Evolutionary conservation across 2,329 filamentous ascomycete species (phyloP).

Genomic region (Penicillium sp.): DNA sequence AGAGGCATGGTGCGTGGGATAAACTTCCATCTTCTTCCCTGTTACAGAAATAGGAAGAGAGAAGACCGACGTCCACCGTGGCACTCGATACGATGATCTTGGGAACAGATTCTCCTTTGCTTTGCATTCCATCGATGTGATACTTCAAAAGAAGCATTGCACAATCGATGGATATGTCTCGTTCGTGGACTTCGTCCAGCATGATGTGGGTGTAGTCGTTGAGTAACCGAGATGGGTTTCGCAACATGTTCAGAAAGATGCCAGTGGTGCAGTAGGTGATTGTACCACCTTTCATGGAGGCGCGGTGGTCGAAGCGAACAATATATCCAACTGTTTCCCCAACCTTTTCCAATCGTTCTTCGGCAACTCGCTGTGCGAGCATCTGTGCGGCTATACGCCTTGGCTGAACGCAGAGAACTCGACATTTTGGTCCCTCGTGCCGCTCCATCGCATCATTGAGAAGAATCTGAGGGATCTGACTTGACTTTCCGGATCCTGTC

Average conservation of each 20-base stretch:
- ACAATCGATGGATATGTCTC: slow-evolving; percentile 44
- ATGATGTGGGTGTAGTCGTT: slow-evolving; percentile 45
- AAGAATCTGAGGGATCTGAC: slow-evolving; percentile 51
- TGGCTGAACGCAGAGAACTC: slow-evolving; percentile 49
- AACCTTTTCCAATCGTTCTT: slow-evolving; percentile 41
- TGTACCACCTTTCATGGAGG: slow-evolving; percentile 32
- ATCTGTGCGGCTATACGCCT: slow-evolving; percentile 46
- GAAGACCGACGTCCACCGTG: slow-evolving; percentile 43
- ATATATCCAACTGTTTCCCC: slow-evolving; percentile 44
- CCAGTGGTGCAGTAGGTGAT: slow-evolving; percentile 50
- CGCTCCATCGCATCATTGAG: slow-evolving; percentile 44
- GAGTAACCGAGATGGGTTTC: slow-evolving; percentile 35
- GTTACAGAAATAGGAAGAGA: slow-evolving; percentile 42
- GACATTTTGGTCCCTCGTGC: slow-evolving; percentile 41
- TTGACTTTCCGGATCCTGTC: slow-evolving; percentile 46
- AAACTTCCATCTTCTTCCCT: slow-evolving; percentile 24
- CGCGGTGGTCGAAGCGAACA: slow-evolving; percentile 40
- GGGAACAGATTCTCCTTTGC: slow-evolving; percentile 32
- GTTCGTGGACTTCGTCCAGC: slow-evolving; percentile 50
- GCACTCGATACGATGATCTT: slow-evolving; percentile 49
- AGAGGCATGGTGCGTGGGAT: slow-evolving; percentile 39
- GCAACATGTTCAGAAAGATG: slow-evolving; percentile 44
- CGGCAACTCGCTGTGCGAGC: slow-evolving; percentile 44
- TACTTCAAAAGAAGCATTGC: slow-evolving; percentile 44
- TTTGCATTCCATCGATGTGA: slow-evolving; percentile 33